Evolutionary conservation across 192 early-diverging fungal genomes (phyloP).

Genomic region (Coemansia nantahalensis): DNA sequence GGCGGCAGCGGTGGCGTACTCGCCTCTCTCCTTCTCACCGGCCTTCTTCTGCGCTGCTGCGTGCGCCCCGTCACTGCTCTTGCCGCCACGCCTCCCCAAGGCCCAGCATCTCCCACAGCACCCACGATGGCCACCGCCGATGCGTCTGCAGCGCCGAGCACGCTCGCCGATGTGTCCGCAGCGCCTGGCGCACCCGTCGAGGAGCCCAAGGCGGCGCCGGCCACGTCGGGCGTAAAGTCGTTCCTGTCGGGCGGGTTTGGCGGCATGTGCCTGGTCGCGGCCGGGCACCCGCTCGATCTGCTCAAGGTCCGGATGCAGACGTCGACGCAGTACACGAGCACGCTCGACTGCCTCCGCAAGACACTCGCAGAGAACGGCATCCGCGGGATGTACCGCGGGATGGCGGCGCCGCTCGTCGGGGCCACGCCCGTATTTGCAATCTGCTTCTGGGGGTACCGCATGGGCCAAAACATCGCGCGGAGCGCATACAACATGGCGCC

Average conservation of each 20-base stretch:
- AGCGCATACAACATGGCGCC: constrained; percentile 41
- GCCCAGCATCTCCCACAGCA: constrained; percentile 1
- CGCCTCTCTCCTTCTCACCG: too few species aligned
- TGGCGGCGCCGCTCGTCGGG: constrained; percentile 88
- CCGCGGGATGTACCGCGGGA: constrained; percentile 92
- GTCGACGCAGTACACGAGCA: constrained; percentile 79
- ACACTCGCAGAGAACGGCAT: constrained; percentile 89
- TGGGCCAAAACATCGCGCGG: constrained; percentile 53
- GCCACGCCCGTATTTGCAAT: constrained; percentile 96
- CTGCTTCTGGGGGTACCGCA: constrained; percentile 78
- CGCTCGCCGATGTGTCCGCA: constrained; percentile 2
- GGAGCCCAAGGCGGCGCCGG: constrained; percentile 5
- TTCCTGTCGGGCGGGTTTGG: constrained; percentile 92
- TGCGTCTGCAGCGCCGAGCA: neutral
- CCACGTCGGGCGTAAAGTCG: constrained; percentile 66
- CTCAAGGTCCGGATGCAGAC: constrained; percentile 97
- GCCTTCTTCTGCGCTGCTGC: neutral
- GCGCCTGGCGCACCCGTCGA: constrained; percentile 5
- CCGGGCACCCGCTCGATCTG: constrained; percentile 83
- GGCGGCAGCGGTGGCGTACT: too few species aligned
- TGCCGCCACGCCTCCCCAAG: neutral
- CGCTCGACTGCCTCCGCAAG: constrained; percentile 88
- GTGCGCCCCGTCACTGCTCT: constrained; percentile 3
- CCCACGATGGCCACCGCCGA: constrained; percentile 23
- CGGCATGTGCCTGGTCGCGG: constrained; percentile 74